Base-by-base conservation (phyloP, 495 filamentous ascomycete genomes). In the Melanomma pulvis-pyrius region DNA sequence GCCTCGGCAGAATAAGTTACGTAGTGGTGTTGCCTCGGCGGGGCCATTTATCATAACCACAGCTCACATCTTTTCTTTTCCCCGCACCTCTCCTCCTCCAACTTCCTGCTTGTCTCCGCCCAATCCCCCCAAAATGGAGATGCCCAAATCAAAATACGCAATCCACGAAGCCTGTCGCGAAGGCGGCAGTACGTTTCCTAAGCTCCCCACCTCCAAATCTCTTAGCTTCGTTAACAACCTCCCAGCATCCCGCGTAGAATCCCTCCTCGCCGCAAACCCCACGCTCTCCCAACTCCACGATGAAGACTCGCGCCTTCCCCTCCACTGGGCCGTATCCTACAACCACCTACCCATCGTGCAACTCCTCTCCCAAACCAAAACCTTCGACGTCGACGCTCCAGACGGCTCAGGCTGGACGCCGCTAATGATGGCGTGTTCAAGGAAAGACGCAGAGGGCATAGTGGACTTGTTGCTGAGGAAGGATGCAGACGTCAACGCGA, bases 381-480 rank as follows among this genome's bases (percentile, higher is more conserved):
- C 82, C 65, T 97, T 98, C 70, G 92, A 98, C 76, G 87, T 90
- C 0, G 94, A 98, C 78, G 90, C 88, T 24, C 67, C 91, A 86
- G 94, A 98, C 74, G 92, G 88, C 19, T 88, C 87, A 9, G 93
- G 93, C 56, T 98, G 94, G 94, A 96, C 93, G 12, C 89, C 91
- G 0, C 81, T 97, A 25, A 97, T 97, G 93, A 97, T 97, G 56
- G 90, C 93, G 11, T 84, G 89, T 11, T 92, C 88, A 65, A 81
- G 96, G 36, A 85, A 83, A 65, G 89, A 90, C 55, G 83, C 79
- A 26, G 90, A 91, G 28, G 80, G 80, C 1, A 70, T 90, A 6
- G 82, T 96, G 13, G 86, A 93, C 30, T 75, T 96, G 5, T 82
- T 98, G 2, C 81, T 98, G 0, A 75, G 80, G n/a, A 91, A 89